Conservation (phyloP, 108 stramenopile genomes). For the Schizochytrium sp. region DNA sequence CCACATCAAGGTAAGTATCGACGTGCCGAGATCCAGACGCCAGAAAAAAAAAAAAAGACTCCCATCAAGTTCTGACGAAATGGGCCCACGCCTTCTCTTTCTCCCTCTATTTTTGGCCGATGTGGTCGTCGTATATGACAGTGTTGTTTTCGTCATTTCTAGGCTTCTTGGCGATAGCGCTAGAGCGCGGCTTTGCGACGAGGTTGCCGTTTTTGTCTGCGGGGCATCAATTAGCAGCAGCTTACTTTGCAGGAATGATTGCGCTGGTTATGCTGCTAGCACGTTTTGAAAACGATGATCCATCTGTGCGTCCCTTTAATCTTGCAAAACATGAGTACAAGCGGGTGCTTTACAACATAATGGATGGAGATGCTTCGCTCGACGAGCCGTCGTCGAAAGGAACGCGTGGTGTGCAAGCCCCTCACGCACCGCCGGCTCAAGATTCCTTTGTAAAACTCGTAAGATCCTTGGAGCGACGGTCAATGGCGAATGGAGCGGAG, state of each 20-base stretch:
- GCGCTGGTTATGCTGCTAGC: neutral
- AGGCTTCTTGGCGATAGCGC: neutral
- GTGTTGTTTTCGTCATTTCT: neutral
- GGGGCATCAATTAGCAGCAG: neutral
- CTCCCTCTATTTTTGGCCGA: too few relatives aligned
- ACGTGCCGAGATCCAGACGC: neutral
- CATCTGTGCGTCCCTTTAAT: neutral
- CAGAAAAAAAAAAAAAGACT: too few relatives aligned
- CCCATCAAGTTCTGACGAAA: too few relatives aligned
- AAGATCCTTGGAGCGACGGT: neutral
- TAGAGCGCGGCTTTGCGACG: neutral
- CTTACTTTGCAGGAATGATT: neutral
- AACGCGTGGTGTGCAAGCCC: too few relatives aligned
- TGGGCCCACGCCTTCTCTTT: too few relatives aligned
- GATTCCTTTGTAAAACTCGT: neutral
- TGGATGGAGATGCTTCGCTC: neutral
- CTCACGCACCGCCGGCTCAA: too few relatives aligned
- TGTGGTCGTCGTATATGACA: too few relatives aligned
- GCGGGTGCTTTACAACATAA: neutral
- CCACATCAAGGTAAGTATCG: neutral
- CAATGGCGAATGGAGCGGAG: neutral
- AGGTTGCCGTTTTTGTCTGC: neutral
- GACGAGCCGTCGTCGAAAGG: neutral
- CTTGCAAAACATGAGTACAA: neutral
- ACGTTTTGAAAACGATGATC: neutral